Evolutionary conservation across 2,329 filamentous ascomycete genomes (phyloP).

Genomic region (Claviceps sp.): DNA sequence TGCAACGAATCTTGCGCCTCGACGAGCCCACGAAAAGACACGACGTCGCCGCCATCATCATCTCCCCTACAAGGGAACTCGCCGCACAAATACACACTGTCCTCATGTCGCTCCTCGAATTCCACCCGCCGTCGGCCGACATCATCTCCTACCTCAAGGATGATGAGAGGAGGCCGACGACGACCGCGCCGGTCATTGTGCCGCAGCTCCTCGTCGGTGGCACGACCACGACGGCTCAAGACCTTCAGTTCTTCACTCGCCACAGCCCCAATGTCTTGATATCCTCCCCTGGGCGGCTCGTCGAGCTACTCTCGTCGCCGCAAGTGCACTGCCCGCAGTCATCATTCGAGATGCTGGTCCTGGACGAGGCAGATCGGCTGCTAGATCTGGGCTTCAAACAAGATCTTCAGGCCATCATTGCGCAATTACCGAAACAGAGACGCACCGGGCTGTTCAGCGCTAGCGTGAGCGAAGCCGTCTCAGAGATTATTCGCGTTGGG

Average conservation of each 20-base stretch:
- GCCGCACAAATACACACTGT: constrained; percentile 83
- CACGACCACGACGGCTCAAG: constrained; percentile 64
- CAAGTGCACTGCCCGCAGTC: constrained; percentile 81
- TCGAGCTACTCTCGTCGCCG: constrained; percentile 74
- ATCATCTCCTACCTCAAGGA: constrained; percentile 39
- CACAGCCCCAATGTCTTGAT: constrained; percentile 80
- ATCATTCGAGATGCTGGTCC: constrained; percentile 79
- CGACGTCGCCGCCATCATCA: constrained; percentile 79
- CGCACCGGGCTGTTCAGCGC: constrained; percentile 90
- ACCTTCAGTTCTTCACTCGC: constrained; percentile 72
- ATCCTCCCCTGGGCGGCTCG: constrained; percentile 76
- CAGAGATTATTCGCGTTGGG: constrained; percentile 83
- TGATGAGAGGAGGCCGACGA: constrained; percentile 40
- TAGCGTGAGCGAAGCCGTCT: constrained; percentile 87
- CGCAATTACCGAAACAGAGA: constrained; percentile 77
- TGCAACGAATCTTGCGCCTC: constrained; percentile 67
- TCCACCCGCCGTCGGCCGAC: constrained; percentile 68
- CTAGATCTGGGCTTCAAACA: constrained; percentile 90
- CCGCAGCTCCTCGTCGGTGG: constrained; percentile 85
- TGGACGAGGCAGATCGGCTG: constrained; percentile 89
- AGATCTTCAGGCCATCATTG: constrained; percentile 74
- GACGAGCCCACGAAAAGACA: constrained; percentile 79
- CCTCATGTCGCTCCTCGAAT: constrained; percentile 60
- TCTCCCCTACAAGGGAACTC: constrained; percentile 82
- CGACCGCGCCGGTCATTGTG: constrained; percentile 43